Base-by-base conservation (phyloP, 805 yeast genomes). In the Suhomyces tanzawaensis region DNA sequence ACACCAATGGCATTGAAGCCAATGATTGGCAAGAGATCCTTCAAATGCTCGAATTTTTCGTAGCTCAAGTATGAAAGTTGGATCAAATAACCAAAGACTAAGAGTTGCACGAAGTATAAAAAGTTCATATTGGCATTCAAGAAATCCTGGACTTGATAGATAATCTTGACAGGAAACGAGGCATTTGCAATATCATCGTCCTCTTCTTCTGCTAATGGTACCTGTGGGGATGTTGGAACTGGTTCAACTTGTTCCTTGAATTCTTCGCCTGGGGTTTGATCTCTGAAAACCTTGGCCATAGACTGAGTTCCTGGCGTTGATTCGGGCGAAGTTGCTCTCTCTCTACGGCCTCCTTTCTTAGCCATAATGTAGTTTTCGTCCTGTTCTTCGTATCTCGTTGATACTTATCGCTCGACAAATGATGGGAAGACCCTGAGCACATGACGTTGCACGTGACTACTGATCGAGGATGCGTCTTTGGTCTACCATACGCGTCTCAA, bases 1-100 rank as follows among this genome's bases (percentile, higher is more conserved):
- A 64, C 58, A 4, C 71, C 73, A 18, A 58, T 15, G 5, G 52
- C 47, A 45, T 66, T 69, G 52, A 64, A 66, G 4, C 59, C 63
- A 15, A 65, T 51, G 1, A 45, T 39, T 8, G 52, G 52, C 18
- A 48, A 33, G 16, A 42, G 37, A 4, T 49, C 53, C 32, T 46
- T 40, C 12, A 55, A 42, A 3, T 48, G 26, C 3, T 54, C 55
- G 29, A 41, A 44, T 25, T 37, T 37, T 5, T 42, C 46, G 18
- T 49, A 39, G n/a, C 46, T 43, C 5, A 58, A 37, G 42, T 64
- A 66, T 21, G 57, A 39, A 13, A 69, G 49, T 45, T 69, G 64
- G 19, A 48, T 18, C 12, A 62, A 21, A 45, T 60, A 69, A 7
- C 47, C 42, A 22, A 63, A 39, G 21, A 58, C 51, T 42, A 67